These are phyloP conservation scores for Epicoccum sorghinum DNA, from an alignment of 2,329 filamentous ascomycete genomes.

Conservation along the genomic window DNA sequence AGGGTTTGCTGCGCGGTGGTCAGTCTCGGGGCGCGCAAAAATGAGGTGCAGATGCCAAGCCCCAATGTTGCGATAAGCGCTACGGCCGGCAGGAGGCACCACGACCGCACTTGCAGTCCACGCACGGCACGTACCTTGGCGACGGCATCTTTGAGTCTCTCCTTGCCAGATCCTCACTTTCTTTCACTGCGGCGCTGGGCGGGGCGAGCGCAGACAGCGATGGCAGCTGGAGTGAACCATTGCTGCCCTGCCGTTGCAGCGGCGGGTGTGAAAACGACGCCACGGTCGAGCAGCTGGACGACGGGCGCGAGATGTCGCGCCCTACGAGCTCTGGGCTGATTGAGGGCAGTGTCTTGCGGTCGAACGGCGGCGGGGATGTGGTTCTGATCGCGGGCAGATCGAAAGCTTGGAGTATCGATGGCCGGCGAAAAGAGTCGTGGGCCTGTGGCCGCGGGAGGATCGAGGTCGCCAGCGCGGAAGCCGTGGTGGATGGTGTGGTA, in stretches of 20 bases:
- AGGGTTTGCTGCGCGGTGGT: conserved; percentile 38
- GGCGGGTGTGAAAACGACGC: conserved; percentile 49
- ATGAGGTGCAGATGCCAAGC: conserved; percentile 41
- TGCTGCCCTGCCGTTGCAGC: conserved; percentile 49
- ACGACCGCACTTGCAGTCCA: conserved; percentile 12
- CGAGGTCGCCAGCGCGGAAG: conserved; percentile 64
- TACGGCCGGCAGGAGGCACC: conserved; percentile 26
- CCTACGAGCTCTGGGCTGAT: conserved; percentile 53
- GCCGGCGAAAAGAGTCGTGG: conserved; percentile 57
- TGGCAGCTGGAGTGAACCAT: conserved; percentile 56
- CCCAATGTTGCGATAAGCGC: conserved; percentile 33
- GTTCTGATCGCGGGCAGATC: conserved; percentile 56
- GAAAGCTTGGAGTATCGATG: conserved; percentile 56
- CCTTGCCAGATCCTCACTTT: conserved; percentile 31
- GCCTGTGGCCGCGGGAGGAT: conserved; percentile 65
- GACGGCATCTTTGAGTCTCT: conserved; percentile 34
- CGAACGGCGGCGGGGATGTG: conserved; percentile 49
- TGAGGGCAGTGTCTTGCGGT: conserved; percentile 56
- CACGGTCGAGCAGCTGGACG: conserved; percentile 60
- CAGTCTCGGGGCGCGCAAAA: conserved; percentile 35
- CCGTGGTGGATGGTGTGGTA: conserved; percentile 49
- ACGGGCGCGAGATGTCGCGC: conserved; percentile 59
- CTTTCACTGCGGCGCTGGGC: conserved; percentile 51
- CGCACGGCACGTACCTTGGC: conserved; percentile 36
- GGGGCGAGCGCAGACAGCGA: conserved; percentile 65